Evolutionary conservation across 208 protist species (phyloP).

Genomic region (Herpetomonas samuelpessoai): DNA sequence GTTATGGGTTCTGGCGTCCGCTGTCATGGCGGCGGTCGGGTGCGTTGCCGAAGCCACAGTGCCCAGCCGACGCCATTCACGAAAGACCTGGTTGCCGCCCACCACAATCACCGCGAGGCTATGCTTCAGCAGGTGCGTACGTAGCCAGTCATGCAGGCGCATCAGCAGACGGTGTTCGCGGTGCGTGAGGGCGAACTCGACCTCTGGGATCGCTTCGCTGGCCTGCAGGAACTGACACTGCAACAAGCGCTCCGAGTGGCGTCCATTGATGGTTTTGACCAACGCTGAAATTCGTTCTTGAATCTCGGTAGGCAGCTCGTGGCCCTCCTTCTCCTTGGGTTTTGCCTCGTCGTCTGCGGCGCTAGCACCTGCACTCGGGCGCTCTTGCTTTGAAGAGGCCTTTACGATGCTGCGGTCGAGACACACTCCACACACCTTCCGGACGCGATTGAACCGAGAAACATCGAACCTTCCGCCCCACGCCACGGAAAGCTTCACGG

Average conservation of each 20-base stretch:
- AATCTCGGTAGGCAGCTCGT: slow-evolving; percentile 20
- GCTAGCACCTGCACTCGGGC: no score
- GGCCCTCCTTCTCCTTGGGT: not conserved
- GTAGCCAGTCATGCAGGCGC: slow-evolving; percentile 49
- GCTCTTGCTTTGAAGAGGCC: not conserved
- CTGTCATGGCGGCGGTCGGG: not conserved
- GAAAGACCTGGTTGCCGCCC: slow-evolving; percentile 24
- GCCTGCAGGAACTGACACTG: slow-evolving; percentile 65
- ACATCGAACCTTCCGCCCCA: slow-evolving; percentile 86
- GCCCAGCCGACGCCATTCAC: not conserved
- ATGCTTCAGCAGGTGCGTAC: slow-evolving; percentile 30
- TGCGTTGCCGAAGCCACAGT: not conserved
- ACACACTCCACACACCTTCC: slow-evolving; percentile 79
- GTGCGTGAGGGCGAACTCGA: slow-evolving; percentile 58
- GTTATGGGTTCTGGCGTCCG: no score
- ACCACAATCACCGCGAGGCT: slow-evolving; percentile 61
- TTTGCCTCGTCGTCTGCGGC: not conserved
- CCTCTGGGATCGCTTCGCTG: slow-evolving; percentile 53
- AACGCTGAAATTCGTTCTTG: slow-evolving; percentile 35
- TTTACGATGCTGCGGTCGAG: slow-evolving; percentile 11
- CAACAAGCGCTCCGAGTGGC: slow-evolving; percentile 40
- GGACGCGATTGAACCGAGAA: slow-evolving; percentile 49
- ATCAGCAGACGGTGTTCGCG: slow-evolving; percentile 38
- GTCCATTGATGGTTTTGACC: slow-evolving; percentile 47
- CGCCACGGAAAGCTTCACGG: slow-evolving; percentile 73